phyloP scores from a whole-genome alignment of 495 filamentous ascomycete species.

The Letharia columbiana region DNA sequence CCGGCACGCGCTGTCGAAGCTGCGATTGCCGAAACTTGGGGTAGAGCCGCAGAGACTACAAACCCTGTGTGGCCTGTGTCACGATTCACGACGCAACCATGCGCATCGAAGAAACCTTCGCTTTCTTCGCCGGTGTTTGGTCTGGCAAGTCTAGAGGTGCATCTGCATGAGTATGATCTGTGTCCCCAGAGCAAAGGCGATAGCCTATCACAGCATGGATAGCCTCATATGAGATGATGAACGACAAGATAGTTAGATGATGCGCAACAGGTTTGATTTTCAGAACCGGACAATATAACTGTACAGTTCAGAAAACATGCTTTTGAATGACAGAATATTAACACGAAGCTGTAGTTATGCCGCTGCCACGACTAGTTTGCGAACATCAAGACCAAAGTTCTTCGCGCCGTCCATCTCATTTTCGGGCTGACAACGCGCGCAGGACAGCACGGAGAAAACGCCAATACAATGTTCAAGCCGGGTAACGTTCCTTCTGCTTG shows the following conservation, averaged over 20 bases:
- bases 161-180: not conserved
- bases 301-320: not conserved
- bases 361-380: no score
- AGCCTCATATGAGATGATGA: not conserved
- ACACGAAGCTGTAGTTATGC: no score
- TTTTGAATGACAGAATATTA: not conserved
- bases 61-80: not conserved
- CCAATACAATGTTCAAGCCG: constrained; percentile 1
- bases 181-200: not conserved
- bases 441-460: not conserved
- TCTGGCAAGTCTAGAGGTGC: not conserved
- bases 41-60: not conserved
- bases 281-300: not conserved
- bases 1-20: not conserved
- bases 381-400: no score
- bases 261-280: not conserved
- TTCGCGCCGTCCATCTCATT: not conserved
- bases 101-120: not conserved
- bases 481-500: constrained; percentile 19
- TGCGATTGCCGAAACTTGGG: constrained; percentile 2
- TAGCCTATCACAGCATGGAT: not conserved
- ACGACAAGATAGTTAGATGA: not conserved
- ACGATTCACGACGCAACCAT: not conserved
- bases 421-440: not conserved
- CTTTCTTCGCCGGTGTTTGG: not conserved